Percentiles rank a stretch among this genome's conserved stretches.
phyloP scores from a whole-genome alignment of 139 green algal species.

The Eudorina sp. region DNA sequence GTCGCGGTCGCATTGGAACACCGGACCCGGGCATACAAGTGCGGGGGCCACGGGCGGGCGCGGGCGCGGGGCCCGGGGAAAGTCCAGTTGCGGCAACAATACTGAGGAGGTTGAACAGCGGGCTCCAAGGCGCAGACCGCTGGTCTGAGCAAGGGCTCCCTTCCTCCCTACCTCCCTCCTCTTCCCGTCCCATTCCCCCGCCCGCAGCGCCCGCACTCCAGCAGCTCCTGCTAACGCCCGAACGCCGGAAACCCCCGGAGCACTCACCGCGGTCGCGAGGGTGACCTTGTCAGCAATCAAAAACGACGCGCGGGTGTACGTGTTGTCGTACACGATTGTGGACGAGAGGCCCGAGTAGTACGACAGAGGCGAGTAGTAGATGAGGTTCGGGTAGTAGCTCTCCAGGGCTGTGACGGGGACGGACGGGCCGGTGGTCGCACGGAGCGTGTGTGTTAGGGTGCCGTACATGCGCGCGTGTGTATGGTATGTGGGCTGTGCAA shows the following conservation, averaged over 20 bases:
- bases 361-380: background rate
- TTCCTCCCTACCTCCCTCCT: too few species aligned
- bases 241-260: background rate
- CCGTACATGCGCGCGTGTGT: background rate
- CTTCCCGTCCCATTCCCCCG: too few species aligned
- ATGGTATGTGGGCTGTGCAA: background rate
- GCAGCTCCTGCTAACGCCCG: background rate
- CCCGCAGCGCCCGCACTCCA: too few species aligned
- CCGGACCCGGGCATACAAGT: too few species aligned
- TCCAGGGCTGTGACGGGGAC: background rate
- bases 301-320: background rate
- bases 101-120: background rate
- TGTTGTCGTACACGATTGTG: slow-evolving; percentile 7
- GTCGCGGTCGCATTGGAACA: too few species aligned
- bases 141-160: too few species aligned
- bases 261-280: background rate
- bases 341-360: background rate
- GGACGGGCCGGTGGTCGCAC: background rate
- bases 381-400: background rate
- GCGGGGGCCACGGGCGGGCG: too few species aligned
- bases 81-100: background rate
- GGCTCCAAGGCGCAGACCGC: too few species aligned
- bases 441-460: background rate
- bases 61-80: too few species aligned
- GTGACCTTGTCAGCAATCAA: background rate